Evolutionary conservation across 2,329 filamentous ascomycete genomes (phyloP).

Genomic region (Camillea tinctor): DNA sequence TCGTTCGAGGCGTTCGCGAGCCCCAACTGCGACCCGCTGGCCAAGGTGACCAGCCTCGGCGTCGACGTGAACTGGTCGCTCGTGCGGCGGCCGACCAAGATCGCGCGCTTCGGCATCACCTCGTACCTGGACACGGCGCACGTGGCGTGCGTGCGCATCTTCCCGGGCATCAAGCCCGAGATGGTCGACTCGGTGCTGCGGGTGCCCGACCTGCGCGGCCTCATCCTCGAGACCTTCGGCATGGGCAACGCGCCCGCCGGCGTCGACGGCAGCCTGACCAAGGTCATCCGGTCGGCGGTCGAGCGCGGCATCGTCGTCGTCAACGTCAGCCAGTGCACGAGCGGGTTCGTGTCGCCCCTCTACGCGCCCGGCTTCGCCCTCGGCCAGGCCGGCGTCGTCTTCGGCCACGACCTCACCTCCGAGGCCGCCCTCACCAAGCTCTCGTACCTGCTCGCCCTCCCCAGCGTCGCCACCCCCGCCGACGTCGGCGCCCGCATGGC

Average conservation of each 20-base stretch:
- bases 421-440: constrained; percentile 91
- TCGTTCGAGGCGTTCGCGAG: constrained; percentile 85
- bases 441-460: constrained; percentile 74
- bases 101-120: constrained; percentile 72
- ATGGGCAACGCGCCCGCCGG: constrained; percentile 89
- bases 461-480: constrained; percentile 55
- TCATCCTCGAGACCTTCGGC: constrained; percentile 89
- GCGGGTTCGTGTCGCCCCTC: constrained; percentile 73
- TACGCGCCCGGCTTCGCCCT: constrained; percentile 77
- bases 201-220: constrained; percentile 72
- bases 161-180: constrained; percentile 89
- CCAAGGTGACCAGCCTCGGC: constrained; percentile 75
- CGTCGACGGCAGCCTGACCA: constrained; percentile 73
- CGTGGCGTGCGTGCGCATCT: constrained; percentile 85
- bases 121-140: constrained; percentile 80
- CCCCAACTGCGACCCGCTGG: constrained; percentile 82
- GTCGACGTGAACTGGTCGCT: constrained; percentile 80
- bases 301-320: constrained; percentile 80
- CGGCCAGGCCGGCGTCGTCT: constrained; percentile 80
- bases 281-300: constrained; percentile 74
- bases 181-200: constrained; percentile 85
- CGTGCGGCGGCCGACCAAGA: constrained; percentile 69
- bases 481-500: constrained; percentile 73
- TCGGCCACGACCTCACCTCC: constrained; percentile 84
- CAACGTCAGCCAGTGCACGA: constrained; percentile 87